Evolutionary conservation across 208 protist species (phyloP).

Genomic region (Vickermania spadyakhi): DNA sequence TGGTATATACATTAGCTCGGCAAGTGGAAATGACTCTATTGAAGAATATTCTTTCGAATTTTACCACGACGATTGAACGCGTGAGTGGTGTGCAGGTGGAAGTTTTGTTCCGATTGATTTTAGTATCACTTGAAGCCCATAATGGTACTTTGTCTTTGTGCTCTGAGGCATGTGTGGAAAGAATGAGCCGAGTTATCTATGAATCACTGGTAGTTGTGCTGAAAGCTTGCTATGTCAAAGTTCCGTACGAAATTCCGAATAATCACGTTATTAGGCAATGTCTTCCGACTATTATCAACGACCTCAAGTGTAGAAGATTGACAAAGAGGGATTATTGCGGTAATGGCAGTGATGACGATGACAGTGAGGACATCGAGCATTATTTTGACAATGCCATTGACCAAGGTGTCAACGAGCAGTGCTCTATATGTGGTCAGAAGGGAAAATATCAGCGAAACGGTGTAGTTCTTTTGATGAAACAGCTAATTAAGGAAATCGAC

Average conservation of each 20-base stretch:
- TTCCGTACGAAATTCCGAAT: constrained; percentile 16
- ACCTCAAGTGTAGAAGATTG: constrained; percentile 6
- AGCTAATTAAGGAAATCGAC: constrained; percentile 32
- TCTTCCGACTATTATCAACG: constrained; percentile 12
- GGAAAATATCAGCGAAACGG: constrained; percentile 15
- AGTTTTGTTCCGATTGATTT: constrained; percentile 36
- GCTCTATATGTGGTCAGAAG: background rate
- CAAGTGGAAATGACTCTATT: constrained; percentile 19
- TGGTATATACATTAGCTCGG: constrained; percentile 13
- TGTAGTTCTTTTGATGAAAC: constrained; percentile 26
- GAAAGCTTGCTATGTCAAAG: constrained; percentile 18
- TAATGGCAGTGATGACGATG: background rate
- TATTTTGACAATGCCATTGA: constrained; percentile 1
- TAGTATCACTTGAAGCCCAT: constrained; percentile 31
- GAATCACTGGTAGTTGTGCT: constrained; percentile 24
- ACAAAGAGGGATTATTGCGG: constrained; percentile 1
- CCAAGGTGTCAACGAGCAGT: background rate
- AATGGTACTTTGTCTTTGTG: constrained; percentile 63
- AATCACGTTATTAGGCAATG: constrained; percentile 11
- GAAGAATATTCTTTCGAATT: constrained; percentile 15
- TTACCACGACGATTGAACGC: constrained; percentile 4
- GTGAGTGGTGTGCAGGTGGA: constrained; percentile 28
- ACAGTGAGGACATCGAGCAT: background rate
- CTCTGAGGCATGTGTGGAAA: constrained; percentile 26
- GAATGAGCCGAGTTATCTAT: constrained; percentile 36